Conservation (phyloP, 78 protist species). For the Anaeramoeba flamelloides region DNA sequence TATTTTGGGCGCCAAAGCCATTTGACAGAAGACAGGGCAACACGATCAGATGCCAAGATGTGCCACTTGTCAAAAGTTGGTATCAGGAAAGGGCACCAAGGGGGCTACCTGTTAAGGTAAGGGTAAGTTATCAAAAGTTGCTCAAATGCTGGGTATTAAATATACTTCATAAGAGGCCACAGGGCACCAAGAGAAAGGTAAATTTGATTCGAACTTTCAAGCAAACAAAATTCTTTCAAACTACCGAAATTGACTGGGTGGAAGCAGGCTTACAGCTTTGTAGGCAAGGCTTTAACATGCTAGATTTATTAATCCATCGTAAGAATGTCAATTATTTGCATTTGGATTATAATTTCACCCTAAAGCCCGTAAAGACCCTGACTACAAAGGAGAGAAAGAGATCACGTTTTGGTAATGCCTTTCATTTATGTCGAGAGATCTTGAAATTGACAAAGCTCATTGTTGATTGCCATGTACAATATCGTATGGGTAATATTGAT, state of each 20-base stretch:
- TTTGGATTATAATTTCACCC: constrained; percentile 97
- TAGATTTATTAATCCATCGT: constrained; percentile 93
- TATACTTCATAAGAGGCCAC: constrained; percentile 45
- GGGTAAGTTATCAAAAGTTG: constrained; percentile 92
- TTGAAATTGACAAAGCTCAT: constrained; percentile 87
- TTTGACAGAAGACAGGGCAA: constrained; percentile 73
- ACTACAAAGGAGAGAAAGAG: constrained; percentile 99
- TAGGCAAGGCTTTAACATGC: constrained; percentile 98
- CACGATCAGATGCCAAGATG: constrained; percentile 49
- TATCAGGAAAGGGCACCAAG: constrained; percentile 82
- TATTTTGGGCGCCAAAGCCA: constrained; percentile 92
- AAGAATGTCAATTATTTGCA: constrained; percentile 94
- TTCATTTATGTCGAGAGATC: constrained; percentile 93
- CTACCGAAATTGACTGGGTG: constrained; percentile 96
- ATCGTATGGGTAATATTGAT: constrained; percentile 88
- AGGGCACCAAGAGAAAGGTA: constrained; percentile 43
- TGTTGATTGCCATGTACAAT: constrained; percentile 95
- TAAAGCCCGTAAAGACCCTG: constrained; percentile 96
- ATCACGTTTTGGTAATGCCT: constrained; percentile 97
- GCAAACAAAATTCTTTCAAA: constrained; percentile 89
- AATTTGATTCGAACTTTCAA: constrained; percentile 44
- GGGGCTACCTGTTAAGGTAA: constrained; percentile 80
- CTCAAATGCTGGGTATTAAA: constrained; percentile 85
- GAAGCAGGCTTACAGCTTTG: constrained; percentile 99
- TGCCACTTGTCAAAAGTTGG: constrained; percentile 73